Evolutionary conservation across 208 protist species (phyloP).

Genomic region (Trichomonas tenax): DNA sequence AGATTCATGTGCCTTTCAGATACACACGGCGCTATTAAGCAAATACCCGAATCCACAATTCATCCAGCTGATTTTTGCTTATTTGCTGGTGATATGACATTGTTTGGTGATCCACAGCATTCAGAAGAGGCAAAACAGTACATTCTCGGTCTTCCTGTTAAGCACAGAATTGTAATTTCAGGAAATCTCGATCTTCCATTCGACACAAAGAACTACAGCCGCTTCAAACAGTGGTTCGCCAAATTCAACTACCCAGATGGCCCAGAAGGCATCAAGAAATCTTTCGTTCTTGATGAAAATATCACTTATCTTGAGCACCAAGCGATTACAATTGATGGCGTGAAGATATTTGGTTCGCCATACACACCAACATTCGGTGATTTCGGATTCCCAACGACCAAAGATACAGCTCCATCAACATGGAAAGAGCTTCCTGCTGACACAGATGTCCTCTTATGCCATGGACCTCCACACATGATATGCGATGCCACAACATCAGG

Average conservation of each 20-base stretch:
- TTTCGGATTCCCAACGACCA: background rate
- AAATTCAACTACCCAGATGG: background rate
- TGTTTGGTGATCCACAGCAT: background rate
- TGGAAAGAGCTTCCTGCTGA: background rate
- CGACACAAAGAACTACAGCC: background rate
- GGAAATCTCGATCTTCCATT: constrained; percentile 9
- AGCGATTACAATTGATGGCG: background rate
- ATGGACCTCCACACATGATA: background rate
- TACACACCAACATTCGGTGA: background rate
- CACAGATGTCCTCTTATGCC: background rate
- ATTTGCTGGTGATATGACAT: background rate
- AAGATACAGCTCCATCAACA: background rate
- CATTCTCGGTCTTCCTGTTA: background rate
- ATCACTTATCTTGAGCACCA: constrained; percentile 17
- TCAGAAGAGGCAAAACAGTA: background rate
- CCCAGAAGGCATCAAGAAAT: background rate
- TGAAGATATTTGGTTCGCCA: constrained; percentile 16
- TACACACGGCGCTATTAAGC: background rate
- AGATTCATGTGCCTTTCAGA: background rate
- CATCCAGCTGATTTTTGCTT: background rate
- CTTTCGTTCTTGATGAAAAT: background rate
- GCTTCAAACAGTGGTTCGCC: background rate
- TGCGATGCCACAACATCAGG: background rate
- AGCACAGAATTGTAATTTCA: background rate
- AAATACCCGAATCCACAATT: background rate